Conservation (phyloP, 495 filamentous ascomycete genomes). For the Neurospora terricola region DNA sequence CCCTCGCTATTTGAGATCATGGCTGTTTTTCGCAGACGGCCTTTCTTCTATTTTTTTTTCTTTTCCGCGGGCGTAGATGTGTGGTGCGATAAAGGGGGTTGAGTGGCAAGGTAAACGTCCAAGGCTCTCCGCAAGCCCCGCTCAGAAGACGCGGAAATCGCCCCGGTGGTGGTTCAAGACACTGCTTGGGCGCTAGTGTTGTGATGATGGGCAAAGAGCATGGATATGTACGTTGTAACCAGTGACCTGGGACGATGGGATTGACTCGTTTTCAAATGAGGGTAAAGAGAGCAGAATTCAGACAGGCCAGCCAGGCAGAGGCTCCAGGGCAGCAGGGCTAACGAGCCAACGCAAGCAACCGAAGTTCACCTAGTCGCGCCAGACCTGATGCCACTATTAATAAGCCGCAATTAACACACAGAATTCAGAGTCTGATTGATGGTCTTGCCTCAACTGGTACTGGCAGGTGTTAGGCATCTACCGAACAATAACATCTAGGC, state of each 20-base stretch:
- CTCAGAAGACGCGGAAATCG: background rate
- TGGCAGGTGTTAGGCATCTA: background rate
- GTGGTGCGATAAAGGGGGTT: background rate
- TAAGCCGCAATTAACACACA: background rate
- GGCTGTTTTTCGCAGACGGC: background rate
- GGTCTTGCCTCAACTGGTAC: background rate
- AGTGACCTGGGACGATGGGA: background rate
- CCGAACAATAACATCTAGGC: background rate
- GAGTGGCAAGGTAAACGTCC: background rate
- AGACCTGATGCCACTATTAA: background rate
- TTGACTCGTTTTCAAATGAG: background rate
- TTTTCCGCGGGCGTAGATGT: background rate
- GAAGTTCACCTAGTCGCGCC: background rate
- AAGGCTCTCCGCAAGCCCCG: background rate
- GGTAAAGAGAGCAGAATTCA: background rate
- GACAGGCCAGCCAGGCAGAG: background rate
- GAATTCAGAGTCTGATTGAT: background rate
- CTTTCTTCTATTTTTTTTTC: background rate
- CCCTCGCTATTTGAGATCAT: background rate
- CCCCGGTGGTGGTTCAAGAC: background rate
- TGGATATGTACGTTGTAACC: background rate
- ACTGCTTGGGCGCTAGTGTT: background rate
- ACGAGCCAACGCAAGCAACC: background rate
- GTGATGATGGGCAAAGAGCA: background rate
- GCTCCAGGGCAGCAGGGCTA: background rate